A percentile compares a stretch with the other conserved stretches of the same genome.
Conservation (phyloP, 2,329 filamentous ascomycete genomes). For the Penicillium sp. region DNA sequence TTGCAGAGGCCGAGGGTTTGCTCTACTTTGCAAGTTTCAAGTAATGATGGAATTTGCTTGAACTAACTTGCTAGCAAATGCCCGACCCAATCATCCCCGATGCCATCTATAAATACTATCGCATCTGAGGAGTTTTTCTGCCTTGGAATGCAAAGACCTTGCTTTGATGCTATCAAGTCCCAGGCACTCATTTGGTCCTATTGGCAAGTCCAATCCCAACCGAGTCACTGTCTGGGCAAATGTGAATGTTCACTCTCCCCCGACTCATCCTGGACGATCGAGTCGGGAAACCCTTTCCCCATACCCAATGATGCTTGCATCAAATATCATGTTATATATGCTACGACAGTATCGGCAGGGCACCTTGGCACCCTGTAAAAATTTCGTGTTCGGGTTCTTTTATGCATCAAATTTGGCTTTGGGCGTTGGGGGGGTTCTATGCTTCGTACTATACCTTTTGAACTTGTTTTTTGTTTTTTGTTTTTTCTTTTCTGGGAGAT, state of each 20-base stretch:
- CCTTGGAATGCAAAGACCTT: neutral
- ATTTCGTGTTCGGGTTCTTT: slow-evolving; percentile 19
- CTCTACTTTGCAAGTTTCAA: neutral
- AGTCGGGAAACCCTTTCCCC: slow-evolving; percentile 7
- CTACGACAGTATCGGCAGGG: slow-evolving; percentile 18
- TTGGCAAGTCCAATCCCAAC: neutral
- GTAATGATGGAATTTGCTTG: slow-evolving; percentile 12
- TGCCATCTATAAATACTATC: neutral
- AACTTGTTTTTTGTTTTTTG: slow-evolving; percentile 8
- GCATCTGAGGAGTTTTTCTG: neutral
- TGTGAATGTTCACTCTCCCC: slow-evolving; percentile 1
- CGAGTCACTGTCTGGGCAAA: neutral
- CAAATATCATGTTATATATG: slow-evolving; percentile 23
- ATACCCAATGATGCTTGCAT: slow-evolving; percentile 25
- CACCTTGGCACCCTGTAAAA: slow-evolving; percentile 3
- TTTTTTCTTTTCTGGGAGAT: slow-evolving; percentile 1
- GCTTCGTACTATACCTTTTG: slow-evolving; percentile 26
- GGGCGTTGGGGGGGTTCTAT: slow-evolving; percentile 13
- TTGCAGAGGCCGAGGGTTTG: neutral
- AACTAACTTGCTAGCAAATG: neutral
- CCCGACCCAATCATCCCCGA: neutral
- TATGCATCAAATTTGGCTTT: slow-evolving; percentile 9
- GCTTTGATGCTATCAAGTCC: neutral
- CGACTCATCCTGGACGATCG: slow-evolving; percentile 17
- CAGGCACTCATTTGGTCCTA: neutral